Conservation (phyloP, 2,329 filamentous ascomycete genomes). For the Lecanoromycetidae sp. region DNA sequence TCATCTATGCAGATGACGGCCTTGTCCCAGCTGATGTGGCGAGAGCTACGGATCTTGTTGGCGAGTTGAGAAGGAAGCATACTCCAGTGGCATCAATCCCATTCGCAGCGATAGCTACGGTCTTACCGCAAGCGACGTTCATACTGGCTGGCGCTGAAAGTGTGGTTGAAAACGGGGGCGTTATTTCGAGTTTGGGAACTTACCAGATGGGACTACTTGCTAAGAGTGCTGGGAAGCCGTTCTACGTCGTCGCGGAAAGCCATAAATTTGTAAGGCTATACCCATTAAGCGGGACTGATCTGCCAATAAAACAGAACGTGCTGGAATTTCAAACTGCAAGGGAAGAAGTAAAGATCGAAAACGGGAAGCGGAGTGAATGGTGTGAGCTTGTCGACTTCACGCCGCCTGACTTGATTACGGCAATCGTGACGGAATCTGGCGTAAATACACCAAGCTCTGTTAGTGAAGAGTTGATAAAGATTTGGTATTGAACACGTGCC, state of each 20-base stretch:
- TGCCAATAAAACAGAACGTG: constrained; percentile 67
- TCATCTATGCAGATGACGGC: constrained; percentile 18
- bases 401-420: constrained; percentile 50
- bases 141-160: constrained; percentile 62
- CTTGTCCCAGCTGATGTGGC: background rate
- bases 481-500: constrained; percentile 41
- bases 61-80: constrained; percentile 56
- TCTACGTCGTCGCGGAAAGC: constrained; percentile 87
- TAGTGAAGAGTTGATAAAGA: constrained; percentile 56
- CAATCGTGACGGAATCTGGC: constrained; percentile 53
- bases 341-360: constrained; percentile 14
- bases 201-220: constrained; percentile 80
- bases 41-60: constrained; percentile 53
- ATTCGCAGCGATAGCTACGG: constrained; percentile 64
- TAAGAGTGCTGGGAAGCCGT: constrained; percentile 57
- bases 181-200: constrained; percentile 75
- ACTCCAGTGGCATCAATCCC: constrained; percentile 75
- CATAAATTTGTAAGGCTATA: constrained; percentile 93
- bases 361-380: constrained; percentile 6
- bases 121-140: constrained; percentile 60
- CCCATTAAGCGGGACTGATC: constrained; percentile 66
- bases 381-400: constrained; percentile 36
- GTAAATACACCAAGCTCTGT: constrained; percentile 53
- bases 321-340: constrained; percentile 50
- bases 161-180: constrained; percentile 85